These are phyloP conservation scores for Aspergillus egyptiacus DNA, from an alignment of 495 filamentous ascomycete genomes.

Conservation along the genomic window DNA sequence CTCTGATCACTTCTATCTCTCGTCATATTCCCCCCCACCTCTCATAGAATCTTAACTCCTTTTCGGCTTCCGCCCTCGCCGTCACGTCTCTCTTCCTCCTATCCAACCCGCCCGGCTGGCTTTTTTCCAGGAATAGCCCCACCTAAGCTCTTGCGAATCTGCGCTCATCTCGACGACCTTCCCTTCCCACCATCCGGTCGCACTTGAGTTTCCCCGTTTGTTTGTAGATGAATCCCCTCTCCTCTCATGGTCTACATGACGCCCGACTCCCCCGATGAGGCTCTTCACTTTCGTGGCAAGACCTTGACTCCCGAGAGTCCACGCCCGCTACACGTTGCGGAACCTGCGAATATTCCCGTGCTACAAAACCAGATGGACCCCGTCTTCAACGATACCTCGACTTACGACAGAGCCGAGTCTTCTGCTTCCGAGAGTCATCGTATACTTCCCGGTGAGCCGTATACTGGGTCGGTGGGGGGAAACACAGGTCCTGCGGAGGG, in stretches of 20 bases:
- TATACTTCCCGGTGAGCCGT: constrained; percentile 20
- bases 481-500: constrained; percentile 23
- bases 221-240: constrained; percentile 42
- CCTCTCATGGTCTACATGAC: constrained; percentile 50
- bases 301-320: constrained; percentile 67
- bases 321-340: constrained; percentile 62
- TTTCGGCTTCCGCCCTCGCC: constrained; percentile 12
- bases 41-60: not conserved
- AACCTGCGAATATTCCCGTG: constrained; percentile 64
- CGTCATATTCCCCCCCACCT: constrained; percentile 9
- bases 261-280: constrained; percentile 56
- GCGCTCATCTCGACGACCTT: constrained; percentile 15
- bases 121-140: constrained; percentile 25
- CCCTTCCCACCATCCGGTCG: constrained; percentile 12
- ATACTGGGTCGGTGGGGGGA: constrained; percentile 18
- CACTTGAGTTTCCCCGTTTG: constrained; percentile 10
- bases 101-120: constrained; percentile 16
- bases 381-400: constrained; percentile 61
- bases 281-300: constrained; percentile 60
- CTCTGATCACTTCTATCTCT: constrained; percentile 5
- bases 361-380: constrained; percentile 70
- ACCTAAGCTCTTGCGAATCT: constrained; percentile 20
- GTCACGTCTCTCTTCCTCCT: constrained; percentile 1
- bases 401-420: constrained; percentile 35
- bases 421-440: constrained; percentile 10